Percentiles rank a stretch among this genome's conserved stretches.
phyloP scores from a whole-genome alignment of 345 rosid genomes.

The Brassica cretica region DNA sequence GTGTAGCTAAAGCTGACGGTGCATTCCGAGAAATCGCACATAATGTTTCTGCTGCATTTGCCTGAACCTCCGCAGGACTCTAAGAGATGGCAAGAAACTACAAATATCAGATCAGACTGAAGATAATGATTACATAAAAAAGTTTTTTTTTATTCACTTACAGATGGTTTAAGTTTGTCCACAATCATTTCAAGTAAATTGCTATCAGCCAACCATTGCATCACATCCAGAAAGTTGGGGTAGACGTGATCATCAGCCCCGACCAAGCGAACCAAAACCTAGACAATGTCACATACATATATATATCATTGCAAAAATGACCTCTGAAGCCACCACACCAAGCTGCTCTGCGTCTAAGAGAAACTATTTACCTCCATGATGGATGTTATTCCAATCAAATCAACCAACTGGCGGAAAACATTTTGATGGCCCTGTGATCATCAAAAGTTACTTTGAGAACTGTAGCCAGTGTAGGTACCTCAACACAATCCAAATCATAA shows the following conservation, averaged over 20 bases:
- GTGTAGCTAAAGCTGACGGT: constrained; percentile 84
- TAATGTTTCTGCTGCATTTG: constrained; percentile 32
- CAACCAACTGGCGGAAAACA: too few species aligned
- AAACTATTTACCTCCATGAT: background rate
- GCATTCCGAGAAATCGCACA: constrained; percentile 90
- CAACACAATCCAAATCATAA: background rate
- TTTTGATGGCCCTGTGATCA: too few species aligned
- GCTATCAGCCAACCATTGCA: constrained; percentile 97
- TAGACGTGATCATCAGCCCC: constrained; percentile 97
- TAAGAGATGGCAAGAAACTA: constrained; percentile 39
- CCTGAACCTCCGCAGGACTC: constrained; percentile 81
- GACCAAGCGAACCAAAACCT: constrained; percentile 95
- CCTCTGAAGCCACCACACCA: background rate
- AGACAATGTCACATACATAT: constrained; percentile 16
- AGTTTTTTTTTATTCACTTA: constrained; percentile 43
- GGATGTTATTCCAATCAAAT: too few species aligned
- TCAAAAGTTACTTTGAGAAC: constrained; percentile 27
- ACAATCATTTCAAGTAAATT: constrained; percentile 91
- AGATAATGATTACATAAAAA: background rate
- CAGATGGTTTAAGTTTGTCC: constrained; percentile 85
- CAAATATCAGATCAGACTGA: constrained; percentile 11
- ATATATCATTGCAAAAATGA: constrained; percentile 8
- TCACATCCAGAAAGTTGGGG: constrained; percentile 93
- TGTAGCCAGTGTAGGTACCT: constrained; percentile 15
- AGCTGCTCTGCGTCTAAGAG: constrained; percentile 16